These are phyloP conservation scores for Chrysanthemum lavandulifolium DNA, from an alignment of 129 eudicot genomes.

Conservation along the genomic window DNA sequence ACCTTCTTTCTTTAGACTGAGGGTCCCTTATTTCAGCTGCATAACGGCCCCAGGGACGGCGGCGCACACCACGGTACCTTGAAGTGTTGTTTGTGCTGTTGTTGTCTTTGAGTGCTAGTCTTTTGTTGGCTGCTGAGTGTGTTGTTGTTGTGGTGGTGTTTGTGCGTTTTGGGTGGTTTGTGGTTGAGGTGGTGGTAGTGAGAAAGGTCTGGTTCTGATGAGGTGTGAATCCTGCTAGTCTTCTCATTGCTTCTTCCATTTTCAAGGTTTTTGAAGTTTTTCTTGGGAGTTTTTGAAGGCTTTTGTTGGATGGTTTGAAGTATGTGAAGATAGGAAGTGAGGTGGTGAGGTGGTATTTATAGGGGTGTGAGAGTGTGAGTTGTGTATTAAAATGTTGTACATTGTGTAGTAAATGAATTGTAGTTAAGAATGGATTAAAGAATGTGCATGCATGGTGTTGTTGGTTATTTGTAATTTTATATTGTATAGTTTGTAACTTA, in stretches of 20 bases:
- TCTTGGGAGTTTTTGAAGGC: neutral
- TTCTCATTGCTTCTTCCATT: slow-evolving; percentile 74
- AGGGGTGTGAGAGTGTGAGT: slow-evolving; percentile 1
- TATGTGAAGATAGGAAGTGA: neutral
- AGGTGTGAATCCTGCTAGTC: slow-evolving; percentile 42
- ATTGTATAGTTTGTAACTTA: too few relatives aligned
- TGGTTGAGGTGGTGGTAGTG: neutral
- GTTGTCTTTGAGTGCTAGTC: slow-evolving; percentile 38
- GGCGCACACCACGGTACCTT: slow-evolving; percentile 90
- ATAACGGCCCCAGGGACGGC: slow-evolving; percentile 97
- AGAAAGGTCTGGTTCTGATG: slow-evolving; percentile 32
- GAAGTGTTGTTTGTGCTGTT: slow-evolving; percentile 7
- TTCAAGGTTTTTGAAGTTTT: neutral
- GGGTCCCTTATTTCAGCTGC: slow-evolving; percentile 99
- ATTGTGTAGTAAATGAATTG: slow-evolving; percentile 10
- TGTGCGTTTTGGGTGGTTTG: slow-evolving; percentile 21
- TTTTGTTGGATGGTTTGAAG: neutral
- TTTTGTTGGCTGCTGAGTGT: slow-evolving; percentile 36
- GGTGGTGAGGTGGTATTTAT: slow-evolving; percentile 23
- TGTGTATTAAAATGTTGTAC: slow-evolving; percentile 20
- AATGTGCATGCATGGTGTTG: slow-evolving; percentile 34
- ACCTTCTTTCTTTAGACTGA: slow-evolving; percentile 82
- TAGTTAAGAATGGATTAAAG: neutral
- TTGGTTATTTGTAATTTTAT: neutral
- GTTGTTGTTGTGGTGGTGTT: slow-evolving; percentile 24